phyloP scores from a whole-genome alignment of 2,329 filamentous ascomycete genomes.

The Blumeria hordei region DNA sequence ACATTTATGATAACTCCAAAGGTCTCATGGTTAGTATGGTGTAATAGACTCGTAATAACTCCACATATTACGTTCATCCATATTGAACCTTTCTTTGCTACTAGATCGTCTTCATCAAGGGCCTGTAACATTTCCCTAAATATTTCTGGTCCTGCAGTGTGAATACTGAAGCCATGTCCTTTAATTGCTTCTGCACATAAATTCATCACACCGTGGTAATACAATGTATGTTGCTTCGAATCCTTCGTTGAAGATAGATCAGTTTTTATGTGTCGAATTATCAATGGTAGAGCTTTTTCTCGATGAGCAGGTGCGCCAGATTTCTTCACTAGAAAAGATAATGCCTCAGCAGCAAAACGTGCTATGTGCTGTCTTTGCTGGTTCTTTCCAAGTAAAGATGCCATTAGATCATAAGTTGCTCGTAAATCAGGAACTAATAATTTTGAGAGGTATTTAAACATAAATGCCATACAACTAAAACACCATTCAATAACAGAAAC shows the following conservation, averaged over 20 bases:
- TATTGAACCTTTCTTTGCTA: slow-evolving; percentile 18
- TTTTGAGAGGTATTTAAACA: slow-evolving; percentile 90
- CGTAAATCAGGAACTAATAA: slow-evolving; percentile 66
- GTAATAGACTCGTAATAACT: slow-evolving; percentile 56
- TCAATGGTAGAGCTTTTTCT: slow-evolving; percentile 42
- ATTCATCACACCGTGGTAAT: slow-evolving; percentile 73
- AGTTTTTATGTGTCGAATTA: slow-evolving; percentile 47
- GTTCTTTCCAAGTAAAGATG: slow-evolving; percentile 60
- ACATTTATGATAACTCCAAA: slow-evolving; percentile 44
- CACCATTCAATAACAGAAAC: slow-evolving; percentile 94
- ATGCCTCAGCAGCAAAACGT: slow-evolving; percentile 77
- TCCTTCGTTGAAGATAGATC: slow-evolving; percentile 34
- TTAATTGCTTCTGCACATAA: slow-evolving; percentile 70
- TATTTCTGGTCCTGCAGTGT: slow-evolving; percentile 32
- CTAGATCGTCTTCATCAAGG: slow-evolving; percentile 22
- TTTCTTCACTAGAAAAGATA: slow-evolving; percentile 85
- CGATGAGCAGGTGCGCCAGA: slow-evolving; percentile 55
- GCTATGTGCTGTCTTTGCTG: slow-evolving; percentile 69
- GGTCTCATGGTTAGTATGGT: slow-evolving; percentile 52
- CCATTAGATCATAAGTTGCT: slow-evolving; percentile 63
- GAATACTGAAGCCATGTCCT: slow-evolving; percentile 31
- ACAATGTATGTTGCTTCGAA: slow-evolving; percentile 38
- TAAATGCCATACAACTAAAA: slow-evolving; percentile 77
- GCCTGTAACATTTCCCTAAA: slow-evolving; percentile 24
- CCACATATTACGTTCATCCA: slow-evolving; percentile 50